Conservation (phyloP, 352 stramenopile species). For the Globisporangium radiosum region DNA sequence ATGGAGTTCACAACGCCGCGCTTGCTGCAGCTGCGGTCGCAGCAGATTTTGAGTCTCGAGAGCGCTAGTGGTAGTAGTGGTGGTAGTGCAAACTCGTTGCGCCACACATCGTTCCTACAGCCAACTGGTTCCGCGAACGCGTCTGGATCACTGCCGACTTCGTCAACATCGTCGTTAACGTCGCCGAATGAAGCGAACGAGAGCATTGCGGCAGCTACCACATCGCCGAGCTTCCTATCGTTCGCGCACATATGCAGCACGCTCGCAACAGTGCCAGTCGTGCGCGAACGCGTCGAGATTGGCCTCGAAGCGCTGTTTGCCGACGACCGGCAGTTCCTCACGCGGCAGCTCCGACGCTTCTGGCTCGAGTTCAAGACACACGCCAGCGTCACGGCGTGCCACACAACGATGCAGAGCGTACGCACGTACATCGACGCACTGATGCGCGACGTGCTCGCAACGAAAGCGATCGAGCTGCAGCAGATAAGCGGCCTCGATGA, state of each 20-base stretch:
- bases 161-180: slow-evolving; percentile 10
- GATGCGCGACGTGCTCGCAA: slow-evolving; percentile 24
- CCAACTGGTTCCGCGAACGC: neutral
- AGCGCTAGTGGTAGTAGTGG: neutral
- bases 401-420: slow-evolving; percentile 19
- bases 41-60: slow-evolving; percentile 44
- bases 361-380: slow-evolving; percentile 45
- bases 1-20: slow-evolving; percentile 38
- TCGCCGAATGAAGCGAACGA: slow-evolving; percentile 15
- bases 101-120: slow-evolving; percentile 10
- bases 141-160: too few relatives aligned
- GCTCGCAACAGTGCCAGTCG: slow-evolving; percentile 20
- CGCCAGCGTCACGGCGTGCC: slow-evolving; percentile 18
- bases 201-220: slow-evolving; percentile 9
- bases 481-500: slow-evolving; percentile 42
- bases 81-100: neutral
- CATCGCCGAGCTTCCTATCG: slow-evolving; percentile 29
- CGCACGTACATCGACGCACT: slow-evolving; percentile 24
- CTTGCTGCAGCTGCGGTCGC: slow-evolving; percentile 41
- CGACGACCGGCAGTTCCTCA: slow-evolving; percentile 27
- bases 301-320: slow-evolving; percentile 41
- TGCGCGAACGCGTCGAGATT: slow-evolving; percentile 30
- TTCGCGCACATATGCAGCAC: slow-evolving; percentile 44
- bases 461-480: slow-evolving; percentile 33
- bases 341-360: slow-evolving; percentile 34